Conservation (phyloP, 2,329 filamentous ascomycete species). For the Paraconiothyrium sp. region DNA sequence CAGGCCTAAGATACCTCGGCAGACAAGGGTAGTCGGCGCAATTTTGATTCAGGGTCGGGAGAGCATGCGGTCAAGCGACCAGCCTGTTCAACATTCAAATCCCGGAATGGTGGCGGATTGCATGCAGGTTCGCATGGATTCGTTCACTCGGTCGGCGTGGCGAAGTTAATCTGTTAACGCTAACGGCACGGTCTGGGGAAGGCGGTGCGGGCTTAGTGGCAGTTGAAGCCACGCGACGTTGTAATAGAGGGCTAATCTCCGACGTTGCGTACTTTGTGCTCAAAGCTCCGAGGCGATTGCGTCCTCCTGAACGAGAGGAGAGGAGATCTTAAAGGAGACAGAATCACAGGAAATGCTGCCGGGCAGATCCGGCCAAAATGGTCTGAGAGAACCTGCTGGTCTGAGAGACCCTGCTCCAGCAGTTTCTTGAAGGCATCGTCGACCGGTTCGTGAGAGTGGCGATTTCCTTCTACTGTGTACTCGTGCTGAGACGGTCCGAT, state of each 20-base stretch:
- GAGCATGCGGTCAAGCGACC: constrained; percentile 5
- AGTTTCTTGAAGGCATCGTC: neutral
- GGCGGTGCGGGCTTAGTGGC: neutral
- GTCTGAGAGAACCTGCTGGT: neutral
- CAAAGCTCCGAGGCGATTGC: neutral
- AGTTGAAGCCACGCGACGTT: neutral
- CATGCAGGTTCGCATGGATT: constrained; percentile 1
- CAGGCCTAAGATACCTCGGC: constrained; percentile 4
- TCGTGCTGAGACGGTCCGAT: neutral
- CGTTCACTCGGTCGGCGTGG: neutral
- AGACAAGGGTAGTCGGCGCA: constrained; percentile 8
- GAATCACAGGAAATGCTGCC: neutral
- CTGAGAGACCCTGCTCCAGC: too few species aligned
- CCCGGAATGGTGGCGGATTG: constrained; percentile 1
- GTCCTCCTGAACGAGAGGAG: neutral
- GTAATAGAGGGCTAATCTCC: neutral
- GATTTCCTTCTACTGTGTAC: neutral
- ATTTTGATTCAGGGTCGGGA: constrained; percentile 4
- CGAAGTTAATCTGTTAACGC: neutral
- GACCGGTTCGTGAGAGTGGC: neutral
- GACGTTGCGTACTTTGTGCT: neutral
- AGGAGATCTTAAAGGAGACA: neutral
- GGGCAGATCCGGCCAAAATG: constrained; percentile 1
- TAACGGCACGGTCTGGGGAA: constrained; percentile 5
- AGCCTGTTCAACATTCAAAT: neutral